phyloP scores from a whole-genome alignment of 2,329 filamentous ascomycete genomes.

The Pseudovirgaria hyperparasitica region DNA sequence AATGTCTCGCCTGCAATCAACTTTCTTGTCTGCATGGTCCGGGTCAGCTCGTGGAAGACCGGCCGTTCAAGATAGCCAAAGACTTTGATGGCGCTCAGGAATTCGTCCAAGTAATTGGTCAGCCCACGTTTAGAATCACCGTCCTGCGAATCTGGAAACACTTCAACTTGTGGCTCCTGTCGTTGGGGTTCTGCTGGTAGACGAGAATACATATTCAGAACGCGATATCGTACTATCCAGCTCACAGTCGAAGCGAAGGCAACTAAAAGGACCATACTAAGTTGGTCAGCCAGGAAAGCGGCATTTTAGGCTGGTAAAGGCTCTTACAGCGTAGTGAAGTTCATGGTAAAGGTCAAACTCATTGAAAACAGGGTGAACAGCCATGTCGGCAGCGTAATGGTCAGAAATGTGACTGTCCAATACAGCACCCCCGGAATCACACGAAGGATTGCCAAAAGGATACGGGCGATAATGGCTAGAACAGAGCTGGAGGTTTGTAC shows the following conservation, averaged over 20 bases:
- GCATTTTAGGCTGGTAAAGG: constrained; percentile 2
- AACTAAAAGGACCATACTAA: constrained; percentile 50
- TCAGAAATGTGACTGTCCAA: constrained; percentile 72
- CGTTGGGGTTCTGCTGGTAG: constrained; percentile 88
- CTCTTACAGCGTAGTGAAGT: constrained; percentile 81
- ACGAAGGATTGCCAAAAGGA: constrained; percentile 36
- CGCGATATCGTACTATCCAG: constrained; percentile 91
- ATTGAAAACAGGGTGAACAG: constrained; percentile 84
- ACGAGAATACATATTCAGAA: constrained; percentile 92
- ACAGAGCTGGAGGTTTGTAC: constrained; percentile 10
- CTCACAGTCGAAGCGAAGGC: constrained; percentile 71
- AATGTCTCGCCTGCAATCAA: constrained; percentile 92
- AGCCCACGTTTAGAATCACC: constrained; percentile 81
- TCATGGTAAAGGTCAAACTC: constrained; percentile 95
- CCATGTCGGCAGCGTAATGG: constrained; percentile 79
- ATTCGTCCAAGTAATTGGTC: constrained; percentile 95
- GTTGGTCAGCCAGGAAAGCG: constrained; percentile 36
- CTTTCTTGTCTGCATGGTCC: constrained; percentile 96
- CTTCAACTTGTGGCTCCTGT: constrained; percentile 87
- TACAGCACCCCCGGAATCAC: constrained; percentile 51
- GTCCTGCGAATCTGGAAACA: constrained; percentile 88
- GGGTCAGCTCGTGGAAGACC: constrained; percentile 92
- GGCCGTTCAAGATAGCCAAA: constrained; percentile 94
- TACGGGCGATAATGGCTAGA: constrained; percentile 34
- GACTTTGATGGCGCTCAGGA: constrained; percentile 95